Conservation (phyloP, 495 filamentous ascomycete species). For the Penicillium verhagenii region DNA sequence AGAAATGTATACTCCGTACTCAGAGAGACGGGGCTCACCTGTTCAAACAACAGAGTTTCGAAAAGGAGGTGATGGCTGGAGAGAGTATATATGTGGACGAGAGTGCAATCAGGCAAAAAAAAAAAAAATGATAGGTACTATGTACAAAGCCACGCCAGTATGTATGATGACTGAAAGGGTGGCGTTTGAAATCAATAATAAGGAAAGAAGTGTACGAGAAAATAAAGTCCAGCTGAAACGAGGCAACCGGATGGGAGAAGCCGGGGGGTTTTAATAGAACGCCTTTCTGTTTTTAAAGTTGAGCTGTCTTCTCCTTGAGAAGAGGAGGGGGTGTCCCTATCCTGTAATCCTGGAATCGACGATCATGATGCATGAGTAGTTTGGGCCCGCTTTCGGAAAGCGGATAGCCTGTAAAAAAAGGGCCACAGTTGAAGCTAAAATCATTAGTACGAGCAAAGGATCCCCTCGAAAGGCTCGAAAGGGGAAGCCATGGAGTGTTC, state of each 20-base stretch:
- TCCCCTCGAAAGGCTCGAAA: constrained; percentile 5
- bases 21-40: constrained; percentile 16
- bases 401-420: constrained; percentile 21
- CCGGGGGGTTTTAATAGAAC: constrained; percentile 14
- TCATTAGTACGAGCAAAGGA: constrained; percentile 10
- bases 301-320: constrained; percentile 22
- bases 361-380: constrained; percentile 20
- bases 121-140: constrained; percentile 16
- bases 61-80: not conserved
- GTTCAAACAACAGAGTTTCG: not conserved
- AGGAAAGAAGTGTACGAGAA: constrained; percentile 2
- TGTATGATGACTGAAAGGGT: constrained; percentile 16
- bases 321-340: constrained; percentile 7
- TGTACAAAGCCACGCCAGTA: constrained; percentile 21
- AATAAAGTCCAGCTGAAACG: constrained; percentile 9
- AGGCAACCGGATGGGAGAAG: constrained; percentile 19
- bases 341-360: constrained; percentile 10
- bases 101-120: constrained; percentile 1
- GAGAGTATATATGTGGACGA: constrained; percentile 9
- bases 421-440: constrained; percentile 23
- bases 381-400: constrained; percentile 17
- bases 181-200: not conserved
- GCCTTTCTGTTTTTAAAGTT: constrained; percentile 7
- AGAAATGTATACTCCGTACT: too few species aligned
- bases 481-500: constrained; percentile 2